These are phyloP conservation scores for Citrus cavaleriei DNA, from an alignment of 345 rosid species.

Conservation along the genomic window DNA sequence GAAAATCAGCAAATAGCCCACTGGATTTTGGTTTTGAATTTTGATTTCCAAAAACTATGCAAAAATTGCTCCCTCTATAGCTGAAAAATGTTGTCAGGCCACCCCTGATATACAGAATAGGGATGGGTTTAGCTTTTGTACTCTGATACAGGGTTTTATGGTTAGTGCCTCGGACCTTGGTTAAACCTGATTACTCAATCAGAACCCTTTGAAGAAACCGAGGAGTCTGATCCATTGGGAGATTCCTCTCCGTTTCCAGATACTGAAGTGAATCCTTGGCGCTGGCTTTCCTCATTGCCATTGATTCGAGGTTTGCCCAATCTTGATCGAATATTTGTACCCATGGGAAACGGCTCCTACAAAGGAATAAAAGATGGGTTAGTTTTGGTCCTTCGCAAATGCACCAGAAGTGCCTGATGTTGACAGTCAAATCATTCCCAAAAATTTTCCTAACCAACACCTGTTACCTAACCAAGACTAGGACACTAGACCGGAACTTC, in stretches of 20 bases:
- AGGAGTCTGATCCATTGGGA: conserved; percentile 48
- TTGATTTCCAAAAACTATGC: conserved; percentile 25
- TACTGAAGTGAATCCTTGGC: conserved; percentile 36
- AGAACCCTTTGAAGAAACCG: conserved; percentile 40
- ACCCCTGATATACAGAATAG: conserved; percentile 35
- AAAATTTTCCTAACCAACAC: not conserved
- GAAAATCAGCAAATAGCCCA: conserved; percentile 24
- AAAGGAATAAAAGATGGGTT: not conserved
- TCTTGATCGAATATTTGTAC: conserved; percentile 61
- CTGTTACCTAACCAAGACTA: not conserved
- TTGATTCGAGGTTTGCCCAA: conserved; percentile 59
- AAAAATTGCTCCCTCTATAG: conserved; percentile 34
- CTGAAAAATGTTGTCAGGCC: conserved; percentile 28
- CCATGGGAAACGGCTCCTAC: conserved; percentile 90
- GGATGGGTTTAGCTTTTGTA: conserved; percentile 30
- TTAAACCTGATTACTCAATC: conserved; percentile 23
- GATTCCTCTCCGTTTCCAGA: conserved; percentile 58
- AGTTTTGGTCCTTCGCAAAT: not conserved
- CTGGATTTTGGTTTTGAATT: conserved; percentile 25
- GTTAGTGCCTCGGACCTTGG: conserved; percentile 29
- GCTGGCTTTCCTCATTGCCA: conserved; percentile 45
- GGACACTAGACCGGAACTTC: not conserved
- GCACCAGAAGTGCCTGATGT: not conserved
- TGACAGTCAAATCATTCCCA: not conserved
- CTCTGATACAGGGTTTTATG: conserved; percentile 19